Conservation (phyloP, 192 early-diverging fungal species). For the Phlyctochytrium bullatum region DNA sequence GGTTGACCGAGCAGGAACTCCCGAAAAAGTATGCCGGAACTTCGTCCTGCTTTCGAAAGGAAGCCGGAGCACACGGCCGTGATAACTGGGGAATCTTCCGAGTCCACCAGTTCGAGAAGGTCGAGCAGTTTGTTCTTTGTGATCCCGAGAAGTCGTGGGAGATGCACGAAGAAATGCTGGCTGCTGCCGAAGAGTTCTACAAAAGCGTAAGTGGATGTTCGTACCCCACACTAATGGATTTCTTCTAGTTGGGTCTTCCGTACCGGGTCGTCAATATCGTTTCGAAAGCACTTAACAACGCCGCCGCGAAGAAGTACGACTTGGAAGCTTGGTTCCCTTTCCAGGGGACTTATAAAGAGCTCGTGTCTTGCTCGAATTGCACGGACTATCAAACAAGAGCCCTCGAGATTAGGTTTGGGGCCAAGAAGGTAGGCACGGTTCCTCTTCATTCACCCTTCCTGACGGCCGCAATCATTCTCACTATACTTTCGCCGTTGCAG, state of each 20-base stretch:
- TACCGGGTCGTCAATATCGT: conserved; percentile 96
- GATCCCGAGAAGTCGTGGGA: conserved; percentile 99
- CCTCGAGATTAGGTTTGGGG: conserved; percentile 93
- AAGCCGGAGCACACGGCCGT: conserved; percentile 95
- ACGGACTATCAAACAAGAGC: conserved; percentile 96
- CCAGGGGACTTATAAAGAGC: conserved; percentile 97
- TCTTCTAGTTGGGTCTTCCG: conserved; percentile 74
- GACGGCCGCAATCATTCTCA: no score
- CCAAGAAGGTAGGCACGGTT: conserved; percentile 70
- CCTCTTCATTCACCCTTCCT: conserved; percentile 3
- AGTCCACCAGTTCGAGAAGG: conserved; percentile 99
- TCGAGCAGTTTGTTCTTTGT: conserved; percentile 97
- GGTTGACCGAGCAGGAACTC: conserved; percentile 91
- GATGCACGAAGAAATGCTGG: conserved; percentile 96
- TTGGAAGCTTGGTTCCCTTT: conserved; percentile 99
- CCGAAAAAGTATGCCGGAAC: conserved; percentile 89
- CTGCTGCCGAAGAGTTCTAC: conserved; percentile 91
- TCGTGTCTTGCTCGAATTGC: conserved; percentile 99
- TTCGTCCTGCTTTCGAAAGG: conserved; percentile 99
- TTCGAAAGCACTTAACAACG: conserved; percentile 96
- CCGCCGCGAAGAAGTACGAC: conserved; percentile 99
- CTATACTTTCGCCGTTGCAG: conserved; percentile 17
- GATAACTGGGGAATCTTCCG: conserved; percentile 99
- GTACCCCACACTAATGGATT: neutral
- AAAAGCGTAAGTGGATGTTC: conserved; percentile 50